Evolutionary conservation across 306 rosid genomes (phyloP).

Genomic region (Dicorynia guianensis): DNA sequence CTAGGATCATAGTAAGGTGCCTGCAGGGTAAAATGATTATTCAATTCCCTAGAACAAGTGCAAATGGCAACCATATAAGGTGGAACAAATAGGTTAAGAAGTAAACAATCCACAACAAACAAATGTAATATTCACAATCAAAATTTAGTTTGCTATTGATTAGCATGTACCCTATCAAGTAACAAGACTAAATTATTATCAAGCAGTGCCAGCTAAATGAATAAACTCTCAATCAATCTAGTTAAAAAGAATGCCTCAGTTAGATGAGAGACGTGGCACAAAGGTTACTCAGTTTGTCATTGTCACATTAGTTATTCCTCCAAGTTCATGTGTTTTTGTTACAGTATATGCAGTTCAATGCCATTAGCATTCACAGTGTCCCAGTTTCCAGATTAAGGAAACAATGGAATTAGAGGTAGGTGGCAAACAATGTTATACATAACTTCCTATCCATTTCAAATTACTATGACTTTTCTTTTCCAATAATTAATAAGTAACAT

Average conservation of each 20-base stretch:
- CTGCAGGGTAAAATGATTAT: constrained; percentile 55
- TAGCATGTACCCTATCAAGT: constrained; percentile 5
- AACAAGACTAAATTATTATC: background rate
- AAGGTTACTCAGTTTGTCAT: background rate
- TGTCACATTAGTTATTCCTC: too few relatives aligned
- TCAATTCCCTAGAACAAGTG: constrained; percentile 19
- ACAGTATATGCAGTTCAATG: constrained; percentile 7
- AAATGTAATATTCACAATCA: constrained; percentile 8
- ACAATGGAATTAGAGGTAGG: background rate
- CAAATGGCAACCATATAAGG: background rate
- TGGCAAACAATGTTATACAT: constrained; percentile 6
- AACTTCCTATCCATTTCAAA: constrained; percentile 21
- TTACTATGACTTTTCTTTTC: background rate
- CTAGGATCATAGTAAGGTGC: constrained; percentile 92
- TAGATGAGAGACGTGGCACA: background rate
- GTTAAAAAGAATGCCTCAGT: background rate
- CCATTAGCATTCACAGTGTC: background rate
- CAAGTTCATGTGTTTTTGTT: constrained; percentile 17
- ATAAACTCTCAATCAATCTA: constrained; percentile 23
- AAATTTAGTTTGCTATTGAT: background rate
- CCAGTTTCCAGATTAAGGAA: background rate
- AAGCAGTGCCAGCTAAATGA: background rate
- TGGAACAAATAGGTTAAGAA: constrained; percentile 1
- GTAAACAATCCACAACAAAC: constrained; percentile 6
- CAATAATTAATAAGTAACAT: background rate